phyloP scores from a whole-genome alignment of 1,139 yeast genomes.

The Pichia sp. region DNA sequence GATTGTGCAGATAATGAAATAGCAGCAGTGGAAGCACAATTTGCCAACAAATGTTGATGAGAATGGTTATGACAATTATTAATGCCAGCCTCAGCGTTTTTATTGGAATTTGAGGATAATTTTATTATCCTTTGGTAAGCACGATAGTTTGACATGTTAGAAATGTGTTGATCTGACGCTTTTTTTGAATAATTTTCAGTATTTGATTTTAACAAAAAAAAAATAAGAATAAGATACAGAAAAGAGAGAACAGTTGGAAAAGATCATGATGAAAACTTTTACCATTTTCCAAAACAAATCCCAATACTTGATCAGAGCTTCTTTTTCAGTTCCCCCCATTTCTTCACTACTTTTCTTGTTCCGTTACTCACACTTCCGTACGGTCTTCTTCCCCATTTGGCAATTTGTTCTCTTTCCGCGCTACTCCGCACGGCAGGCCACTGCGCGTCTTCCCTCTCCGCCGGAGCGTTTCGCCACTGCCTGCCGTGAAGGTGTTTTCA shows the following conservation, averaged over 20 bases:
- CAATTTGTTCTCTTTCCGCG: slow-evolving; percentile 4
- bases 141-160: slow-evolving; percentile 27
- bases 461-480: no score
- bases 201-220: neutral
- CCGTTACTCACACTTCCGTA: neutral
- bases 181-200: no score
- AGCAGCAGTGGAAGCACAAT: neutral
- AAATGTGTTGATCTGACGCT: no score
- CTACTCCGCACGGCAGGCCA: neutral
- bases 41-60: neutral
- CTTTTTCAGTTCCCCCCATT: no score
- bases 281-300: no score
- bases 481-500: no score
- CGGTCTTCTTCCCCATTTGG: slow-evolving; percentile 2
- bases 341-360: no score
- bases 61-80: neutral
- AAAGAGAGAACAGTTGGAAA: neutral
- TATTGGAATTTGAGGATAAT: slow-evolving; percentile 2
- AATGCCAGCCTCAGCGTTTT: neutral
- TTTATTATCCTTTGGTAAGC: slow-evolving; percentile 27
- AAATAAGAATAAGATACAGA: neutral
- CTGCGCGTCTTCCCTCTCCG: no score
- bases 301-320: no score
- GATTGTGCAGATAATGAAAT: neutral
- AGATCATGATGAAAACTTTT: no score